phyloP scores from a whole-genome alignment of 1,284 basidiomycete genomes.

The Somion occarium region DNA sequence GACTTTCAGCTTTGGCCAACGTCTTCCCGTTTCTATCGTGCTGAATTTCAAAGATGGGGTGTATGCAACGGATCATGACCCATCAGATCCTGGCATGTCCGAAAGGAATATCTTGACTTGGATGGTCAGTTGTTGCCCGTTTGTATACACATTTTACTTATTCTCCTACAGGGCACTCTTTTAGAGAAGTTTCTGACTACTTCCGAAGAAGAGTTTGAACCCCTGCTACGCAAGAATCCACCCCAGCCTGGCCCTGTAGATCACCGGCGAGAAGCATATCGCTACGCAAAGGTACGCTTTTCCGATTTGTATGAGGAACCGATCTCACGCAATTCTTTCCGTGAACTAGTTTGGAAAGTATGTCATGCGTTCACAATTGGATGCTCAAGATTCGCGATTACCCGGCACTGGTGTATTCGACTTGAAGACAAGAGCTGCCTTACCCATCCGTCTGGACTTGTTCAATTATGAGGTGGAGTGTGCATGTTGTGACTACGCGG shows the following conservation, averaged over 20 bases:
- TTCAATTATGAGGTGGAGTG: conserved; percentile 72
- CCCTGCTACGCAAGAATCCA: conserved; percentile 48
- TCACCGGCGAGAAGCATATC: conserved; percentile 64
- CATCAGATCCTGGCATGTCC: conserved; percentile 36
- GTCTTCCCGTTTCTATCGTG: conserved; percentile 71
- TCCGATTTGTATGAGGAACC: neutral
- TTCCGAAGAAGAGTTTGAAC: conserved; percentile 59
- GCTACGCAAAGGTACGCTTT: conserved; percentile 69
- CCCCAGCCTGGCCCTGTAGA: conserved; percentile 31
- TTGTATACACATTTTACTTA: neutral
- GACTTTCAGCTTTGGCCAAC: conserved; percentile 79
- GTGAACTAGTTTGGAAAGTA: conserved; percentile 78
- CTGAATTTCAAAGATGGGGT: conserved; percentile 64
- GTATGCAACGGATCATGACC: conserved; percentile 80
- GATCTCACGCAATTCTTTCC: neutral
- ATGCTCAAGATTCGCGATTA: conserved; percentile 78
- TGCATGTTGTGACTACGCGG: neutral
- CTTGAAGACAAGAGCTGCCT: conserved; percentile 89
- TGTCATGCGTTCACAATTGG: conserved; percentile 94
- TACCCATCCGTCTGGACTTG: conserved; percentile 83
- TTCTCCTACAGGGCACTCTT: conserved; percentile 64
- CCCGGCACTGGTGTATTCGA: conserved; percentile 93
- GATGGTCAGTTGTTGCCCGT: conserved; percentile 49
- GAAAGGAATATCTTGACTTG: conserved; percentile 77
- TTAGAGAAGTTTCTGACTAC: conserved; percentile 88